Base-by-base conservation (phyloP, 768 basidiomycete species). In the Tephrocybe sp. region DNA sequence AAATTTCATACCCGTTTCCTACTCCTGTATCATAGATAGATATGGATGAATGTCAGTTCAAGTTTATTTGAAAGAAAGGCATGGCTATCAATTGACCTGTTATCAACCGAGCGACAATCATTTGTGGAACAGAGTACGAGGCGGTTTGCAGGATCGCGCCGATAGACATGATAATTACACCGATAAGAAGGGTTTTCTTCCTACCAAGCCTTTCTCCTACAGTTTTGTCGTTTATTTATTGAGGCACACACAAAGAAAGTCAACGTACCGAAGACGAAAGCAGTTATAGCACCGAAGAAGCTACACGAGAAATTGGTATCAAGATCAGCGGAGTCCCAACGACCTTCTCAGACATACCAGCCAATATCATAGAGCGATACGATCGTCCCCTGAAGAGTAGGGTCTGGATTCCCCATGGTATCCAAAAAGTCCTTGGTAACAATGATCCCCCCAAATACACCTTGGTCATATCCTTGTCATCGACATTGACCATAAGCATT, bases 391-490 rank as follows among this genome's bases (percentile, higher is more conserved):
- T 77, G 75, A 22, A 78, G 61, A 43, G 65, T 65, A 1, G 75
- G 65, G 51, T 70, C 61, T 10, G 75, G 76, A 60, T 76, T 71
- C 2, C 75, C 75, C 75, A 77, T 76, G 8, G 69, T 73, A 11
- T 74, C 55, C 49, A 77, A 58, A 56, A 79, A 77, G 54, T 71
- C 62, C 20, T 67, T 66, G 5, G 77, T 77, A 45, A 79, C 72
- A 46, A 79, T 77, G 48, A 77, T 77, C 0, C 76, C 76, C 19
- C 77, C 77, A 54, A 76, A 79, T 16, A 79, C 75, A n/a, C 76
- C 77, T 49, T 77, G 77, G 59, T 79, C 76, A 59, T 79, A 77
- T 19, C 77, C 74, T 75, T 23, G 13, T 16, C 3, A 41, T 42
- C 16, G 20, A 0, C 12, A 39, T 17, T 16, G 38, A 26, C 7